Percentiles rank a stretch among this genome's conserved stretches.
Evolutionary conservation across 1,139 yeast species (phyloP).

Genomic region (Protomyces macrosporus): DNA sequence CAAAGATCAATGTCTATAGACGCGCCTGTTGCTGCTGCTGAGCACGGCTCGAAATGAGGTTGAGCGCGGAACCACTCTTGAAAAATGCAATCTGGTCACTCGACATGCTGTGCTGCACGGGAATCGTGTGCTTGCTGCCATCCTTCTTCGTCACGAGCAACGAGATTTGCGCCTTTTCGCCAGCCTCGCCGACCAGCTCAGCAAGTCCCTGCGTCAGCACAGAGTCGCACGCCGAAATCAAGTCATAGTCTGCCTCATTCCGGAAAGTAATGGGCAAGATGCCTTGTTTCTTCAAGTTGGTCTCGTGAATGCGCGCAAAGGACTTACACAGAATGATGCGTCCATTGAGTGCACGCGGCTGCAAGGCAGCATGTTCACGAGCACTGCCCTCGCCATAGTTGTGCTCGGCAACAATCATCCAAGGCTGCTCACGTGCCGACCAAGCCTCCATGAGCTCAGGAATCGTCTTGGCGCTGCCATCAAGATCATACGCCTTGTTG

Average conservation of each 20-base stretch:
- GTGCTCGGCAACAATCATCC: conserved; percentile 96
- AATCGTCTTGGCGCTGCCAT: conserved; percentile 67
- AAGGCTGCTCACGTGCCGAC: conserved; percentile 77
- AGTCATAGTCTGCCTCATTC: conserved; percentile 81
- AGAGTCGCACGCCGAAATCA: conserved; percentile 66
- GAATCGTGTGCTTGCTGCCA: conserved; percentile 65
- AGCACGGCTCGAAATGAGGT: conserved; percentile 65
- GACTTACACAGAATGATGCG: conserved; percentile 83
- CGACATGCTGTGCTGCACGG: conserved; percentile 91
- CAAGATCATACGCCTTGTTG: conserved; percentile 79
- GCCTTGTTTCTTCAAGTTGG: conserved; percentile 93
- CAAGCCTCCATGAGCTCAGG: conserved; percentile 97
- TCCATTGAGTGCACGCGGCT: conserved; percentile 92
- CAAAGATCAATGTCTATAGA: conserved; percentile 41
- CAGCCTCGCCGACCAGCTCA: conserved; percentile 74
- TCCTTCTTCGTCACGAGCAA: conserved; percentile 68
- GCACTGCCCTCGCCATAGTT: conserved; percentile 99
- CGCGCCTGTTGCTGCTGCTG: conserved; percentile 24
- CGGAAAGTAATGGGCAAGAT: conserved; percentile 91
- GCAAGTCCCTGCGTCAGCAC: conserved; percentile 70
- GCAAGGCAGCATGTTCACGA: conserved; percentile 96
- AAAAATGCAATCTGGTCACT: conserved; percentile 90
- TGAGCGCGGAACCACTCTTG: conserved; percentile 96
- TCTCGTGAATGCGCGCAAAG: conserved; percentile 91
- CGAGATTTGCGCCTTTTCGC: conserved; percentile 56